Base-by-base conservation (phyloP, 805 yeast genomes). In the Allodekkera sacchari region DNA sequence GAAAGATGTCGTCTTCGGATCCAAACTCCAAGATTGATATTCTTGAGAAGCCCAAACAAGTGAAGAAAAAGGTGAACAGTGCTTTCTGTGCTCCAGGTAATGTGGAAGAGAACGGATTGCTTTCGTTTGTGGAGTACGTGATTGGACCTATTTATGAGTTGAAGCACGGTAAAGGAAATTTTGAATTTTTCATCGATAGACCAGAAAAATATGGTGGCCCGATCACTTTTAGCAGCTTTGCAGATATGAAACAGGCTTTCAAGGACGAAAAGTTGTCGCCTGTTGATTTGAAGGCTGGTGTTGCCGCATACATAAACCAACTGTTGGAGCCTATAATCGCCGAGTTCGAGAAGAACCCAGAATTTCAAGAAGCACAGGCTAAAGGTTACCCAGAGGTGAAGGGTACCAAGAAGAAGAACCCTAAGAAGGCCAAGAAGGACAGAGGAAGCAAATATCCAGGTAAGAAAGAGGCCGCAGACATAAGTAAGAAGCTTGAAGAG, bases 141-240 rank as follows among this genome's bases (percentile, higher is more conserved):
- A 58, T 89, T 29, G 77, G 77, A 39, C 98, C 98, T 44, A 78
- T 88, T 43, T 78, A 83, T 50, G 88, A 77, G 56, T 68, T 89
- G 51, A 77, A 80, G 56, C 43, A 66, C 22, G 82, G 71, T 21
- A 63, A 65, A 22, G 74, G 69, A 14, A 57, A 58, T 27, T 82
- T 85, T 44, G 62, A 67, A 32, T 84, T 92, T 61, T 64, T 58
- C 55, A 75, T 92, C 45, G 75, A 81, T 50, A 81, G 98, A 62
- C 96, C 96, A 29, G 99, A 92, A 57, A 79, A 92, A 61, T 92
- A 84, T 57, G 98, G 99, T 45, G 99, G 99, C 31, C 80, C 94
- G 44, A 67, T 92, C 36, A 65, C 78, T 29, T 92, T 74, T 71
- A 53, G 52, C 25, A 65, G 83, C 13, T 64, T 84, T 44, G 87